Evolutionary conservation across 257 asterid species (phyloP).

Genomic region (Avicennia marina): DNA sequence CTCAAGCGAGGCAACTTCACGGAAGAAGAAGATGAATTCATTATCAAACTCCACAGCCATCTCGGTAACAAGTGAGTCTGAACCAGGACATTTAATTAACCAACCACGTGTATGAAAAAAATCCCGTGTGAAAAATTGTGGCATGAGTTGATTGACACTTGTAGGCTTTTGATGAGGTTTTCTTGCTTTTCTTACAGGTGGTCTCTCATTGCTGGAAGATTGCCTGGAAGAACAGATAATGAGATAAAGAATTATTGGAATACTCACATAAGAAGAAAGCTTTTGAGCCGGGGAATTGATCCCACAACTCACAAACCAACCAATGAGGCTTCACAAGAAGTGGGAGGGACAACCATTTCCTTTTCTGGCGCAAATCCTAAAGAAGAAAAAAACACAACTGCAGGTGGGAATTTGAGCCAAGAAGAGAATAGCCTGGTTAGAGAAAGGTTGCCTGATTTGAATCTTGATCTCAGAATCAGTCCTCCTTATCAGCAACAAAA

Average conservation of each 20-base stretch:
- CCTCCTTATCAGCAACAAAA: conserved; percentile 50
- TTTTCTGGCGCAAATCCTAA: conserved; percentile 25
- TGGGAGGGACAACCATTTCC: conserved; percentile 45
- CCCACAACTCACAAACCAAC: conserved; percentile 69
- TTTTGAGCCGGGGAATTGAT: conserved; percentile 72
- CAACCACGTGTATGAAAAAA: too few species aligned
- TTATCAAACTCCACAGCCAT: conserved; percentile 86
- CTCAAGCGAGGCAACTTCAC: conserved; percentile 90
- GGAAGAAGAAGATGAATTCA: conserved; percentile 79
- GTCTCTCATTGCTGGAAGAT: conserved; percentile 90
- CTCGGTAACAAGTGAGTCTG: conserved; percentile 85
- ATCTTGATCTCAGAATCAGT: conserved; percentile 84
- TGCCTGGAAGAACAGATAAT: conserved; percentile 90
- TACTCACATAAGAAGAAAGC: conserved; percentile 80
- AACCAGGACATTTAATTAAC: too few species aligned
- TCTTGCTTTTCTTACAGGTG: conserved; percentile 34
- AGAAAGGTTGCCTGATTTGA: conserved; percentile 67
- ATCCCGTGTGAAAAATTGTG: too few species aligned
- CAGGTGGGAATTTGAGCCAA: neutral
- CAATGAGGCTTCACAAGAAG: conserved; percentile 23
- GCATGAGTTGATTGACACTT: too few species aligned
- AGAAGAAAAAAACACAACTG: neutral
- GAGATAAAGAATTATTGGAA: conserved; percentile 96
- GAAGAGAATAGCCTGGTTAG: conserved; percentile 23
- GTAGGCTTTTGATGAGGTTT: too few species aligned